A percentile compares a stretch with the other conserved stretches of the same genome.
Evolutionary conservation across 352 stramenopile species (phyloP).

Genomic region (Nothophytophthora sp.): DNA sequence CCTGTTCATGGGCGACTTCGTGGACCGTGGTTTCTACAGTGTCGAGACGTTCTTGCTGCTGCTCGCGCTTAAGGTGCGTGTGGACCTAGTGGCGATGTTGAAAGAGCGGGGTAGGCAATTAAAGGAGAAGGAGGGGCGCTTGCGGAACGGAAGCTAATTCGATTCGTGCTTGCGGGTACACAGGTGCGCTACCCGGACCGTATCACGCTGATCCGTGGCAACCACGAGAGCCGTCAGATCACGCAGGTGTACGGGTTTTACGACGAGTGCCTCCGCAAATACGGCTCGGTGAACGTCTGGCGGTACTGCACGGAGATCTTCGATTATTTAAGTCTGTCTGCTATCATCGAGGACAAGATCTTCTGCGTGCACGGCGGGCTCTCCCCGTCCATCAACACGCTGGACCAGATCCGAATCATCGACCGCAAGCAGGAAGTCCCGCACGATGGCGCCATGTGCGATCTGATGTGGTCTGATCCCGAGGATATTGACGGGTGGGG

Average conservation of each 20-base stretch:
- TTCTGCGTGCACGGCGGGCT: constrained; percentile 96
- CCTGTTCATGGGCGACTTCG: constrained; percentile 91
- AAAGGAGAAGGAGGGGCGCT: background rate
- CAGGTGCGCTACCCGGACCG: constrained; percentile 88
- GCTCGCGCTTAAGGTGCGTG: constrained; percentile 84
- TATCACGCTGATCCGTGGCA: constrained; percentile 88
- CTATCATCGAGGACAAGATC: constrained; percentile 92
- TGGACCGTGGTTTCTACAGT: constrained; percentile 90
- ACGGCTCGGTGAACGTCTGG: constrained; percentile 96
- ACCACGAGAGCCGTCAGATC: constrained; percentile 95
- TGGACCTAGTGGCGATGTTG: too few species aligned
- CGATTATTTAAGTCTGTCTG: constrained; percentile 95
- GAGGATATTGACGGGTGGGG: constrained; percentile 94
- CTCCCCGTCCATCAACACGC: constrained; percentile 93
- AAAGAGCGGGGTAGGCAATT: too few species aligned
- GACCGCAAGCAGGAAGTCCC: constrained; percentile 96
- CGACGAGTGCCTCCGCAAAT: constrained; percentile 97
- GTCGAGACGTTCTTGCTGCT: constrained; percentile 85
- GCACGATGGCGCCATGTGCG: constrained; percentile 95
- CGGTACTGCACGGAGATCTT: constrained; percentile 97
- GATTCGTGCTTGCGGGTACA: too few species aligned
- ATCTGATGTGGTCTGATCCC: constrained; percentile 99
- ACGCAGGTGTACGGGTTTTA: constrained; percentile 98
- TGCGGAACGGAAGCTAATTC: background rate
- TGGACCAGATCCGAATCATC: constrained; percentile 97